These are phyloP conservation scores for Wickerhamomyces chambardii DNA, from an alignment of 805 yeast genomes.

Conservation along the genomic window DNA sequence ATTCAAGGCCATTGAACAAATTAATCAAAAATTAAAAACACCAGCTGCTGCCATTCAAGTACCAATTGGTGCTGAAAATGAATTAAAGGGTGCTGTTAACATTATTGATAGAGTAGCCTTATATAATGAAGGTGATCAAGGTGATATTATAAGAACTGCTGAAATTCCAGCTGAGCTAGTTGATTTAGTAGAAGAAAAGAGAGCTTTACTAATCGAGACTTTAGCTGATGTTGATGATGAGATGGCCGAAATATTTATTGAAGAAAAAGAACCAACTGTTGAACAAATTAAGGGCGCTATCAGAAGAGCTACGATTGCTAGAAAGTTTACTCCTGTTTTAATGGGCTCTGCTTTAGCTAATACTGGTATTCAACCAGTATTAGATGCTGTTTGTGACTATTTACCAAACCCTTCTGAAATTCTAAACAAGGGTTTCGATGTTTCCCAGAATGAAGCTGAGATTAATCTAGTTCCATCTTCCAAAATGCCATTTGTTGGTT, in stretches of 20 bases:
- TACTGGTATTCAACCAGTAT: constrained; percentile 89
- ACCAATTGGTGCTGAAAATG: constrained; percentile 91
- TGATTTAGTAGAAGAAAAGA: constrained; percentile 84
- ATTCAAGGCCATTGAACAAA: constrained; percentile 87
- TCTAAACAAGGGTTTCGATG: constrained; percentile 81
- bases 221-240: constrained; percentile 98
- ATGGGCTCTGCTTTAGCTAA: constrained; percentile 99
- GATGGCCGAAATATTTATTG: constrained; percentile 87
- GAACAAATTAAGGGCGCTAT: constrained; percentile 85
- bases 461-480: constrained; percentile 69
- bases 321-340: constrained; percentile 97
- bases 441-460: constrained; percentile 52
- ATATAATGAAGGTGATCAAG: constrained; percentile 85
- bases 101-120: constrained; percentile 81
- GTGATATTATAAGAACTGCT: constrained; percentile 63
- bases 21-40: constrained; percentile 77
- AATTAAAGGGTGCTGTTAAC: constrained; percentile 83
- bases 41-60: constrained; percentile 98
- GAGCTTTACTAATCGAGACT: constrained; percentile 80
- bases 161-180: constrained; percentile 74
- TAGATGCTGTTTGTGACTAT: constrained; percentile 93
- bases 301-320: constrained; percentile 89
- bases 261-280: constrained; percentile 79
- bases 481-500: constrained; percentile 79
- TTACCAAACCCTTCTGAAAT: constrained; percentile 95